Conservation (phyloP, 345 rosid species). For the Physaria fendleri region DNA sequence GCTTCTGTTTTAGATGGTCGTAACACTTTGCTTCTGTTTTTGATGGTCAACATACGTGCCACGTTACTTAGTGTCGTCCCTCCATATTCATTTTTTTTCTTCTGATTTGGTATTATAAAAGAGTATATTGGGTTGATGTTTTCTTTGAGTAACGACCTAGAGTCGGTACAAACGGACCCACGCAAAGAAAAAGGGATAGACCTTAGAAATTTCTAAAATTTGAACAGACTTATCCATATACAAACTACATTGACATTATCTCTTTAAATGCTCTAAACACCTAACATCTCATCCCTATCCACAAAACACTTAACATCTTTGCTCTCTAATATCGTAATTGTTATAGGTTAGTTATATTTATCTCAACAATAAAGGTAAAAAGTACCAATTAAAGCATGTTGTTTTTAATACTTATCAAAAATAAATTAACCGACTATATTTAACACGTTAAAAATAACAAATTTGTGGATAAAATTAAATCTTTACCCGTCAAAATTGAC, state of each 20-base stretch:
- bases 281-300: neutral
- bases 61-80: too few species aligned
- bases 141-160: neutral
- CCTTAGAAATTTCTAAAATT: neutral
- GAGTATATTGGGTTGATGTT: neutral
- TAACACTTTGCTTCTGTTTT: too few species aligned
- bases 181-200: neutral
- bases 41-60: too few species aligned
- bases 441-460: too few species aligned
- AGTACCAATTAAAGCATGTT: slow-evolving; percentile 1
- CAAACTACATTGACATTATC: neutral
- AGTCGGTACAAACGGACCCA: neutral
- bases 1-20: too few species aligned
- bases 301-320: neutral
- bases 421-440: neutral
- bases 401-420: neutral
- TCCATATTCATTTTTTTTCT: neutral
- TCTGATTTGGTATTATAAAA: neutral
- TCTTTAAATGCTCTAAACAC: neutral
- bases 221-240: neutral
- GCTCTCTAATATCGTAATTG: neutral
- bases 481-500: slow-evolving; percentile 11
- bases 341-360: neutral
- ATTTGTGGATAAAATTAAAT: neutral
- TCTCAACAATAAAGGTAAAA: too few species aligned